Base-by-base conservation (phyloP, 352 stramenopile genomes). In the Vaucheria bursata region DNA sequence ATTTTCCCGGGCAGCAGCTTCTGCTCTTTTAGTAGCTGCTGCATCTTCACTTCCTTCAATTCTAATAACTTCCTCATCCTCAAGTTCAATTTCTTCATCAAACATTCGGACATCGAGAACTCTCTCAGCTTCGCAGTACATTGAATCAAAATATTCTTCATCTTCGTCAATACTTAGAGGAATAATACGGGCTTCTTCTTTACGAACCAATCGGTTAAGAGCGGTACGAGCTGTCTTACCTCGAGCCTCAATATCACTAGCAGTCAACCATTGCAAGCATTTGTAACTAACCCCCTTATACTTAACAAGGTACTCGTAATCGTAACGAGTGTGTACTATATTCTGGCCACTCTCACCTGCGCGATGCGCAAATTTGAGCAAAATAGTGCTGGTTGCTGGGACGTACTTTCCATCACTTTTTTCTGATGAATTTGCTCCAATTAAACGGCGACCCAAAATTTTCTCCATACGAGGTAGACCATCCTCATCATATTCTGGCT, bases 291-390 rank as follows among this genome's bases (percentile, higher is more conserved):
- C 67, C 1, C 77, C 77, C 71, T 74, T 74, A 39, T 79, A 82
- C 65, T 82, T 82, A 5, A 82, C 77, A 49, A 82, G 32, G 71
- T 69, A 82, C 37, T 82, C 77, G 66, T 81, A 82, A 72, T 79
- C 33, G 71, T 81, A 75, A 5, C 77, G 70, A 50, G 72, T 75
- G 34, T 64, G 45, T 6, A 72, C 40, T 29, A 72, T 59, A 29
- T 59, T 36, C 38, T 74, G 76, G 36, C 67, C 37, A 34, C 3
- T 8, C 25, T 45, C 7, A 8, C 18, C 18, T 18, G 36, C 33
- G 6, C 29, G 6, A 8, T 73, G 31, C 31, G 31, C 67, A 73
- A 73, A 73, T 8, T 50, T 68, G 67, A 73, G 31, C 4, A 8
- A 34, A 4, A 68, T 31, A 8, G n/a, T 73, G 36, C 36, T 31